These are phyloP conservation scores for Syzygium malaccense DNA, from an alignment of 441 rosid species.

Conservation along the genomic window DNA sequence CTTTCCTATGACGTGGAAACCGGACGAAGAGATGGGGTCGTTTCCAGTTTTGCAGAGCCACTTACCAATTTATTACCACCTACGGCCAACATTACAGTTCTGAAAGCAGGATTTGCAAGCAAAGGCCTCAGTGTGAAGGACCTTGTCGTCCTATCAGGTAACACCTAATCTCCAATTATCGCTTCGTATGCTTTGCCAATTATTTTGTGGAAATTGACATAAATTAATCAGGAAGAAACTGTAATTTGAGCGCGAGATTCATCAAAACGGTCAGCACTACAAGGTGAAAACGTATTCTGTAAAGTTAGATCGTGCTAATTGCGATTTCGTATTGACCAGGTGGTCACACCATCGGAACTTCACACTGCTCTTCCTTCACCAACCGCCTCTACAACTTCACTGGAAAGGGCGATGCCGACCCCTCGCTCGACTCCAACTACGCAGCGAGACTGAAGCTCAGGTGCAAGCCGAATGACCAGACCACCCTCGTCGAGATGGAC, in stretches of 20 bases:
- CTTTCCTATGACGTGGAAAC: conserved; percentile 25
- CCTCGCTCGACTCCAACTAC: conserved; percentile 21
- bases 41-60: conserved; percentile 16
- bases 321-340: conserved; percentile 1
- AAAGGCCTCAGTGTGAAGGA: conserved; percentile 22
- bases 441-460: conserved; percentile 3
- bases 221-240: background rate
- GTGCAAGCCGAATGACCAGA: conserved; percentile 29
- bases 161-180: background rate
- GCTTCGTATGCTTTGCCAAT: background rate
- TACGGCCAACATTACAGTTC: conserved; percentile 1
- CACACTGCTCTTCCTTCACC: conserved; percentile 23
- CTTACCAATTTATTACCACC: conserved; percentile 13
- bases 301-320: background rate
- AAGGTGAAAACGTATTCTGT: background rate
- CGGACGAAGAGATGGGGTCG: conserved; percentile 31
- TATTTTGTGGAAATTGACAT: background rate
- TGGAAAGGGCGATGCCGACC: conserved; percentile 30
- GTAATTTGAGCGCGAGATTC: background rate
- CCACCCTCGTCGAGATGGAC: conserved; percentile 49
- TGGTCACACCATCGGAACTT: conserved; percentile 32
- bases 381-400: conserved; percentile 38
- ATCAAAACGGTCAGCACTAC: background rate
- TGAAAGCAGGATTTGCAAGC: conserved; percentile 7
- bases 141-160: conserved; percentile 33